Percentiles rank a stretch among this genome's conserved stretches.
phyloP scores from a whole-genome alignment of 371 early-diverging fungal genomes.

The Smittium culicis region DNA sequence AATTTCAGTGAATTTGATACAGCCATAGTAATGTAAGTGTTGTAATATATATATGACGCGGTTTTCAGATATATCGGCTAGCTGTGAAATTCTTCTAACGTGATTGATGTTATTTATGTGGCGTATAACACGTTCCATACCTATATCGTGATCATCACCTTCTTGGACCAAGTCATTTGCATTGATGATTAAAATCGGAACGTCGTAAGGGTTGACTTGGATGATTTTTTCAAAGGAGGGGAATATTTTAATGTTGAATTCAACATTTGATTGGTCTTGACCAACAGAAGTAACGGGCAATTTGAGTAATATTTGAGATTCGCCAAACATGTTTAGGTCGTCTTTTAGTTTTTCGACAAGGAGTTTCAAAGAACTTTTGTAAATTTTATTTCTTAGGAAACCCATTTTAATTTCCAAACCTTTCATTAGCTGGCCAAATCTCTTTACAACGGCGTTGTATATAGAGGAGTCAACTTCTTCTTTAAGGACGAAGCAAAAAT shows the following conservation, averaged over 20 bases:
- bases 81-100: constrained; percentile 20
- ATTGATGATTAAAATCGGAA: constrained; percentile 22
- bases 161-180: constrained; percentile 14
- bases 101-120: constrained; percentile 26
- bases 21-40: constrained; percentile 29
- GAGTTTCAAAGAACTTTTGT: constrained; percentile 14
- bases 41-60: constrained; percentile 21
- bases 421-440: constrained; percentile 26
- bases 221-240: constrained; percentile 21
- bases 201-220: constrained; percentile 20
- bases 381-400: constrained; percentile 22
- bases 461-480: constrained; percentile 4
- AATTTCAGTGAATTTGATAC: constrained; percentile 25
- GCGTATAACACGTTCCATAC: constrained; percentile 20
- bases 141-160: constrained; percentile 24
- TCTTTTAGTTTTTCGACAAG: constrained; percentile 28
- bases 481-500: constrained; percentile 31
- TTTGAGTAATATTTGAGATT: constrained; percentile 21
- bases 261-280: constrained; percentile 18
- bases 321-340: constrained; percentile 28
- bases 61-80: constrained; percentile 19
- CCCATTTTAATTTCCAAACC: constrained; percentile 24
- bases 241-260: constrained; percentile 30
- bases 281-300: not conserved
- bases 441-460: constrained; percentile 28